These are phyloP conservation scores for Heliosperma pusillum DNA, from an alignment of 148 eudicot genomes.

Conservation along the genomic window DNA sequence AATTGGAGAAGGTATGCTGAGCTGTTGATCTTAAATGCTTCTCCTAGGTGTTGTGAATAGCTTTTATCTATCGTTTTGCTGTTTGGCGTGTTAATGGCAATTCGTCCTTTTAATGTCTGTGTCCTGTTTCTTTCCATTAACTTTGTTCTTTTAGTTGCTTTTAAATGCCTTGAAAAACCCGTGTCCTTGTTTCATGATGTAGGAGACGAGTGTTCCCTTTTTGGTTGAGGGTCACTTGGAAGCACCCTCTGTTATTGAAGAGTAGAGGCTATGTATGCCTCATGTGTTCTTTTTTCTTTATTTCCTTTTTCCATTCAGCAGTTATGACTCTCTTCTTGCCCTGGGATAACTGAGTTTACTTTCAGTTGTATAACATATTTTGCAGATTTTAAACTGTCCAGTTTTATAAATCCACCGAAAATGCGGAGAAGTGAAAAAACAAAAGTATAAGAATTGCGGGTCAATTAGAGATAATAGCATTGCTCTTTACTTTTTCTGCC, in stretches of 20 bases:
- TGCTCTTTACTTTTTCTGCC: background rate
- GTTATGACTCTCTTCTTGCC: background rate
- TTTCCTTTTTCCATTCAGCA: background rate
- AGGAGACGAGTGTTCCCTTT: background rate
- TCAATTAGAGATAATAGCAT: too few relatives aligned
- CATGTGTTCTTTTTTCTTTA: background rate
- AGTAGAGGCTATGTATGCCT: too few relatives aligned
- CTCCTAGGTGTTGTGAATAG: background rate
- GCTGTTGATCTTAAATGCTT: background rate
- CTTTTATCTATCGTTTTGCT: background rate
- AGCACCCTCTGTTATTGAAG: too few relatives aligned
- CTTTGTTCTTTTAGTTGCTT: background rate
- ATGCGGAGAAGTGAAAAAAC: too few relatives aligned
- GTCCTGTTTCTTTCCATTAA: background rate
- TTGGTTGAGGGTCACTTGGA: background rate
- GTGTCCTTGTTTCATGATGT: background rate
- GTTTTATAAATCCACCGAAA: too few relatives aligned
- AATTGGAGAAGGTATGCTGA: conserved; percentile 59
- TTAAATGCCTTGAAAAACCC: background rate
- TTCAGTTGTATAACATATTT: background rate
- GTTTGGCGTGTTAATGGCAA: background rate
- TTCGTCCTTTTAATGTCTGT: background rate
- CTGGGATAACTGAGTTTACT: background rate
- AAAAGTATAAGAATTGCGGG: too few relatives aligned
- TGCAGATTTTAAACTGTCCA: too few relatives aligned